Evolutionary conservation across 495 filamentous ascomycete genomes (phyloP), one percentile per base, ranked within the genome.

Genomic region (Podospora conica): DNA sequence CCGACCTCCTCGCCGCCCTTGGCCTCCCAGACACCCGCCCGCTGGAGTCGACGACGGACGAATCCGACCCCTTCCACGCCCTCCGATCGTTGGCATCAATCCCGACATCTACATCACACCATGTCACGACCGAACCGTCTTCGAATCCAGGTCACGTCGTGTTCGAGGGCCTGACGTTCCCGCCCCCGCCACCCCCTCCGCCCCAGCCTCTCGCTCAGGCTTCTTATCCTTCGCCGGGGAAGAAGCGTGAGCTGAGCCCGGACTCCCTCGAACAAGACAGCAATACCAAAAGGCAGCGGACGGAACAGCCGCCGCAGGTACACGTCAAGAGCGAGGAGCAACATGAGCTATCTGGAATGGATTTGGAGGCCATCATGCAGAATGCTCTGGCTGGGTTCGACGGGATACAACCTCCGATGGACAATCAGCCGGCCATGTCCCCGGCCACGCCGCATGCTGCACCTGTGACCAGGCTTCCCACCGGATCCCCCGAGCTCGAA

Each of bases 241-340:
- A 73, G 18, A 81, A 80, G 65, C 73, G 78, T n/a, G 65, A 66
- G 7, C 66, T 75, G 61, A 75, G 74, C 23, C 70, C 74, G n/a
- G 72, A 76, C 9, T 53, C 23, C 27, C 48, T 68, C n/a, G 64
- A 65, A 28, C 72, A 73, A 9, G 70, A 69, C 25, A 69, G 64
- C 57, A 61, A 63, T 25, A 71, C 69, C 18, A 81, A 80, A 65
- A 75, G 77, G n/a, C 62, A 68, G 11, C 79, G 76, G 64, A 73
- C 63, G 27, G 77, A 79, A 28, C 69, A 53, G 12, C 54, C 21
- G 11, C 22, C 20, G 29, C 63, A 60, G 20, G 21, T 40, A 29
- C 18, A 29, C 61, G 58, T 31, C 20, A 65, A 63, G 1, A 57
- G 21, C 8, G 64, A 60, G 40, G 23, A 18, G 33, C 29, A 53